Evolutionary conservation across 2,329 filamentous ascomycete species (phyloP).

Genomic region (Cladosporium cucumerinum): DNA sequence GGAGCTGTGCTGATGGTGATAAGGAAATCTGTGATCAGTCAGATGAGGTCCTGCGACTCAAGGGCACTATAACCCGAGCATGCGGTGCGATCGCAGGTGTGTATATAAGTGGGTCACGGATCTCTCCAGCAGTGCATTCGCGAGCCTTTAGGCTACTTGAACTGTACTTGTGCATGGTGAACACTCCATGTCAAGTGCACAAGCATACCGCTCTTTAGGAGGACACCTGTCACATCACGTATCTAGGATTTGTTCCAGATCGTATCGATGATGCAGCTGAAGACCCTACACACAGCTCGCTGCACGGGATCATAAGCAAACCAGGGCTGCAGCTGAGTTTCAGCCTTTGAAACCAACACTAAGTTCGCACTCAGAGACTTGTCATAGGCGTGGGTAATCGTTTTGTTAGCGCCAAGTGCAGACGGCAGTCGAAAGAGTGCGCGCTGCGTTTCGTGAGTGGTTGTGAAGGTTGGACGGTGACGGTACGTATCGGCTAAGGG

Average conservation of each 20-base stretch:
- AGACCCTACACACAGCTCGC: neutral
- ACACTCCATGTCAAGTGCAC: neutral
- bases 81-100: neutral
- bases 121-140: neutral
- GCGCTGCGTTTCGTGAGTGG: constrained; percentile 1
- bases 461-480: neutral
- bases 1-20: neutral
- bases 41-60: neutral
- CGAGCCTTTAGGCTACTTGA: neutral
- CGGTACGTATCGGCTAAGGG: constrained; percentile 3
- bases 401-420: constrained; percentile 3
- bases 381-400: neutral
- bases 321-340: constrained; percentile 2
- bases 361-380: neutral
- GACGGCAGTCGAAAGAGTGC: neutral
- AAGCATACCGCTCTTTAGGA: constrained; percentile 2
- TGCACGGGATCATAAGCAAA: neutral
- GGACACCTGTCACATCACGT: neutral
- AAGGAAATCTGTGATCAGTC: neutral
- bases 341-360: constrained; percentile 10
- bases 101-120: neutral
- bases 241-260: neutral
- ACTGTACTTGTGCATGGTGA: neutral
- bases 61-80: neutral
- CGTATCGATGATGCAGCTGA: constrained; percentile 6